Evolutionary conservation across 2,329 filamentous ascomycete species (phyloP).

Genomic region (Aureobasidium sp.): DNA sequence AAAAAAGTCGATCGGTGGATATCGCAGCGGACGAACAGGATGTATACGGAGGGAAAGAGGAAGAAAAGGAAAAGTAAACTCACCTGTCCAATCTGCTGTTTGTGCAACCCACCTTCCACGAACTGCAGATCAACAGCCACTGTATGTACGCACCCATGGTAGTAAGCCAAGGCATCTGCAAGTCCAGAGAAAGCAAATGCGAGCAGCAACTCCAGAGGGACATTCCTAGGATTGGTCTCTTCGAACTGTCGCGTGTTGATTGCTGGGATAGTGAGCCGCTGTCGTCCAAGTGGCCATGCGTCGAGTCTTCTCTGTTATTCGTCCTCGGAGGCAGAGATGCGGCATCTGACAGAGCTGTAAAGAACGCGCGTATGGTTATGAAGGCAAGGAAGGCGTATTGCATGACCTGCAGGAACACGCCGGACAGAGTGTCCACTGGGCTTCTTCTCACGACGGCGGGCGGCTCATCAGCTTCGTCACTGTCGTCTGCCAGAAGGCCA

Average conservation of each 20-base stretch:
- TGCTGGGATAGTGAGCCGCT: conserved; percentile 8
- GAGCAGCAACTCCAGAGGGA: conserved; percentile 66
- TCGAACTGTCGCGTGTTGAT: conserved; percentile 19
- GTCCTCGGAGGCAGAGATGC: conserved; percentile 55
- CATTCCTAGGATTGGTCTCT: conserved; percentile 66
- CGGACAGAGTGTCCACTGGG: background rate
- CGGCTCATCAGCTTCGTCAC: background rate
- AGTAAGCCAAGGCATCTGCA: conserved; percentile 84
- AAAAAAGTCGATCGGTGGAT: background rate
- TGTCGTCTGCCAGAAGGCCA: conserved; percentile 40
- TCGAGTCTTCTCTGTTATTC: background rate
- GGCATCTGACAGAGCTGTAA: conserved; percentile 56
- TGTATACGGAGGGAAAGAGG: background rate
- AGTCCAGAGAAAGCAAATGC: conserved; percentile 62
- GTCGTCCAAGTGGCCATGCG: background rate
- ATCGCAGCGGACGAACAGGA: background rate
- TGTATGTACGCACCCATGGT: conserved; percentile 68
- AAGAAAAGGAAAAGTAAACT: conserved; percentile 34
- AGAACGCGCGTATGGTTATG: conserved; percentile 52
- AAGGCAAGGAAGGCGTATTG: conserved; percentile 42
- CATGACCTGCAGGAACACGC: conserved; percentile 38
- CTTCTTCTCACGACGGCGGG: background rate
- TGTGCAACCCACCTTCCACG: conserved; percentile 63
- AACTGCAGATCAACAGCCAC: conserved; percentile 62
- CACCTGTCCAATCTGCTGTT: conserved; percentile 86